Evolutionary conservation across 2,329 filamentous ascomycete species (phyloP), one percentile per base, ranked within the genome.

Genomic region (Trichoderma asperellum): DNA sequence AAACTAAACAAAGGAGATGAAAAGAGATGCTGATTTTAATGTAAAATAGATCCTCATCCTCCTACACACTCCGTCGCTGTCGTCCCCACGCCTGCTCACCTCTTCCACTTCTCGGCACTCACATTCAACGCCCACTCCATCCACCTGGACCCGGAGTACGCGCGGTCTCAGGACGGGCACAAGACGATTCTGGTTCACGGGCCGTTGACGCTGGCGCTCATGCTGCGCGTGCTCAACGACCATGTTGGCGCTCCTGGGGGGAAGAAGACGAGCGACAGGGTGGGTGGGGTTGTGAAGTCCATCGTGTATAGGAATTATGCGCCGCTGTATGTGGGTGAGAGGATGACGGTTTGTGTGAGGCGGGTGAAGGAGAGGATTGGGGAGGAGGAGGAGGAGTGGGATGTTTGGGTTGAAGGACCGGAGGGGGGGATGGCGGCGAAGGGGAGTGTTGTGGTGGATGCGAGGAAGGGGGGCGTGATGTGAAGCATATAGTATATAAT

Each of bases 91-190:
- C 83, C 87, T 2, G 83, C 86, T 5, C 86, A 97, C 5, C 88
- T 99, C 66, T 97, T 97, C 81, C 89, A 94, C 70, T 98, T 95
- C 83, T 96, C 92, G 24, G 94, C 94, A 0, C 87, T 99, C 40
- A 95, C 92, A 2, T 94, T 93, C 83, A 99, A 99, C 79, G 93
- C 93, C 1, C 96, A 99, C 80, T 85, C 87, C 18, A 97, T 99
- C 74, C 96, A 99, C 80, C 85, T 97, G 27, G 92, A 97, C 78
- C 86, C 85, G 1, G 76, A 85, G 55, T 96, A 93, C 80, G 89
- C 89, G 63, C 85, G 86, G 49, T 82, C 87, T 14, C 82, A 89
- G 14, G 96, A 98, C 79, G 92, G 92, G 12, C 90, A 96, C 77
- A 85, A 85, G 5, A 87, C 89, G 70, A 83, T 93, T 32, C 85